A percentile compares a stretch with the other conserved stretches of the same genome.
Conservation (phyloP, 495 filamentous ascomycete genomes). For the Neurospora cerealis region DNA sequence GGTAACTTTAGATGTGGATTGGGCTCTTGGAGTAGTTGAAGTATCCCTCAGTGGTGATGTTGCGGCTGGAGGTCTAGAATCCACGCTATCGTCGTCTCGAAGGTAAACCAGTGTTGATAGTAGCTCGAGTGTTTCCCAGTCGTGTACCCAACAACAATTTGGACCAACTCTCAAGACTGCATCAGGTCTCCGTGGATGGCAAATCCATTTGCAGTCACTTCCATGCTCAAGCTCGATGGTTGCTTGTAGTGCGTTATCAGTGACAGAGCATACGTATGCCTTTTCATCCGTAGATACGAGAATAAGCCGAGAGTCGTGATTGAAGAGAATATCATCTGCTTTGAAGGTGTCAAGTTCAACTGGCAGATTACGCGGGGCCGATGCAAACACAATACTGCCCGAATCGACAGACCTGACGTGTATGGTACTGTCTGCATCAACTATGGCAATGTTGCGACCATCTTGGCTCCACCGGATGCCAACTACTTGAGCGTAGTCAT, state of each 20-base stretch:
- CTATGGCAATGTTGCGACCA: neutral
- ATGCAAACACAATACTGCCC: neutral
- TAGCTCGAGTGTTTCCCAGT: neutral
- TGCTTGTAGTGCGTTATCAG: neutral
- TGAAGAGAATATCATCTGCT: neutral
- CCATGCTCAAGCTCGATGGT: neutral
- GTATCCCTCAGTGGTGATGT: neutral
- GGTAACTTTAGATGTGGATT: neutral
- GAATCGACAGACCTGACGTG: neutral
- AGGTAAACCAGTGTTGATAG: neutral
- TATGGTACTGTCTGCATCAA: neutral
- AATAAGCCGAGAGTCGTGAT: neutral
- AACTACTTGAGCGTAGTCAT: neutral
- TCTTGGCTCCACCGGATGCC: neutral
- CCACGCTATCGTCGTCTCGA: neutral
- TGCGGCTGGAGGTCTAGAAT: neutral
- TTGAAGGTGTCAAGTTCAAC: neutral
- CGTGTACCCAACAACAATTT: neutral
- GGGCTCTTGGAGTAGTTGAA: neutral
- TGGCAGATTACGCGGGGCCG: neutral
- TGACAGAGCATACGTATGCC: neutral
- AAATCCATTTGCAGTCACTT: neutral
- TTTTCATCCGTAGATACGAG: neutral
- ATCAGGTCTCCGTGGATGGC: neutral
- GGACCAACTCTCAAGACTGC: neutral